These are phyloP conservation scores for Epichloe baconii DNA, from an alignment of 2,329 filamentous ascomycete species.

Conservation along the genomic window DNA sequence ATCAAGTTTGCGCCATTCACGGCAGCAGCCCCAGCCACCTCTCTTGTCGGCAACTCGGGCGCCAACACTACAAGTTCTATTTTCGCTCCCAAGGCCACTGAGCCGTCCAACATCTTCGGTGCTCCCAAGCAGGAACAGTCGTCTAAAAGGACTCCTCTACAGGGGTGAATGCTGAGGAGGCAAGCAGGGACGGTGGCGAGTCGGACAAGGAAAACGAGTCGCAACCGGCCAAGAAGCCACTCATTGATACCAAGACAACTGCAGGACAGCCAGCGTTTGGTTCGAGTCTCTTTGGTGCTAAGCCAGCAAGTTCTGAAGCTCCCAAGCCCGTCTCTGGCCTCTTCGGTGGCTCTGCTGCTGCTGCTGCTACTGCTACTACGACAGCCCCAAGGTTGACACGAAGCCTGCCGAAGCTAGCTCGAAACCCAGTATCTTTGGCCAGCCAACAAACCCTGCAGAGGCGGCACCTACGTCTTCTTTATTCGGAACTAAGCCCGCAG, in stretches of 20 bases:
- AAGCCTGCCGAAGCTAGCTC: conserved; percentile 15
- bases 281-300: conserved; percentile 20
- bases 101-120: conserved; percentile 23
- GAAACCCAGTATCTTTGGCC: conserved; percentile 23
- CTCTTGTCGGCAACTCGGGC: conserved; percentile 19
- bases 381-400: conserved; percentile 10
- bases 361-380: background rate
- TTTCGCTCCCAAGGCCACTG: conserved; percentile 24
- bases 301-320: conserved; percentile 16
- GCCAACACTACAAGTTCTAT: conserved; percentile 19
- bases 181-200: conserved; percentile 23
- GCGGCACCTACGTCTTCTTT: conserved; percentile 18
- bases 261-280: conserved; percentile 17
- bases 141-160: conserved; percentile 15
- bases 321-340: conserved; percentile 13
- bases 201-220: conserved; percentile 33
- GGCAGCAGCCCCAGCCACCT: conserved; percentile 15
- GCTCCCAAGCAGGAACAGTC: conserved; percentile 19
- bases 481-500: conserved; percentile 21
- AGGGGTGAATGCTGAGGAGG: conserved; percentile 12
- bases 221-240: conserved; percentile 20
- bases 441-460: background rate
- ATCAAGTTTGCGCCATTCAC: conserved; percentile 38
- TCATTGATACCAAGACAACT: conserved; percentile 18
- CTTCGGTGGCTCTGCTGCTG: conserved; percentile 10